phyloP scores from a whole-genome alignment of 2,329 filamentous ascomycete species.

The Hypoxylon rubiginosum region DNA sequence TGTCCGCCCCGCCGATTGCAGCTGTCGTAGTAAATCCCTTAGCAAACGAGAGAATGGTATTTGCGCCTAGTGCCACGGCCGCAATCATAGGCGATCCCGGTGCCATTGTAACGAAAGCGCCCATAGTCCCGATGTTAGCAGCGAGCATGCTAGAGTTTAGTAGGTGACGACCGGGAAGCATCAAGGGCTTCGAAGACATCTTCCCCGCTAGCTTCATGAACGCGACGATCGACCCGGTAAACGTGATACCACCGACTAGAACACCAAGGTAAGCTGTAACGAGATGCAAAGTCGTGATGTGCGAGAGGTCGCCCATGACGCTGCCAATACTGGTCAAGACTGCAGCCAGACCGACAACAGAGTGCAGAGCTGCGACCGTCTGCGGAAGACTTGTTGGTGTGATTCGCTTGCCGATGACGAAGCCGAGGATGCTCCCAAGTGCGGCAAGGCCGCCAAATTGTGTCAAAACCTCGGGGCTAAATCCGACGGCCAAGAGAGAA shows the following conservation, averaged over 20 bases:
- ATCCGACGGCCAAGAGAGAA: conserved; percentile 84
- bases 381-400: conserved; percentile 90
- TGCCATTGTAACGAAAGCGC: conserved; percentile 84
- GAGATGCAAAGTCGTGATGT: conserved; percentile 83
- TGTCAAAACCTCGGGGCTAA: conserved; percentile 80
- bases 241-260: conserved; percentile 88
- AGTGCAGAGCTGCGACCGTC: conserved; percentile 89
- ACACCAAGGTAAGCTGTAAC: conserved; percentile 90
- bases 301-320: conserved; percentile 79
- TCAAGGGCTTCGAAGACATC: conserved; percentile 82
- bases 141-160: conserved; percentile 82
- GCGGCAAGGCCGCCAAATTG: conserved; percentile 85
- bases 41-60: conserved; percentile 81
- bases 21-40: conserved; percentile 91
- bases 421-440: conserved; percentile 74
- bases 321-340: conserved; percentile 91
- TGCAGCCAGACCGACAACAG: conserved; percentile 88
- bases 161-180: conserved; percentile 79
- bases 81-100: conserved; percentile 84
- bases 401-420: conserved; percentile 86
- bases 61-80: conserved; percentile 81
- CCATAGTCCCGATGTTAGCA: conserved; percentile 85
- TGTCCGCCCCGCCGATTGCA: conserved; percentile 92
- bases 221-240: conserved; percentile 90
- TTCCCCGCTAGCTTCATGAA: conserved; percentile 87